Evolutionary conservation across 2,329 filamentous ascomycete genomes (phyloP).

Genomic region (Zymoseptoria tritici): DNA sequence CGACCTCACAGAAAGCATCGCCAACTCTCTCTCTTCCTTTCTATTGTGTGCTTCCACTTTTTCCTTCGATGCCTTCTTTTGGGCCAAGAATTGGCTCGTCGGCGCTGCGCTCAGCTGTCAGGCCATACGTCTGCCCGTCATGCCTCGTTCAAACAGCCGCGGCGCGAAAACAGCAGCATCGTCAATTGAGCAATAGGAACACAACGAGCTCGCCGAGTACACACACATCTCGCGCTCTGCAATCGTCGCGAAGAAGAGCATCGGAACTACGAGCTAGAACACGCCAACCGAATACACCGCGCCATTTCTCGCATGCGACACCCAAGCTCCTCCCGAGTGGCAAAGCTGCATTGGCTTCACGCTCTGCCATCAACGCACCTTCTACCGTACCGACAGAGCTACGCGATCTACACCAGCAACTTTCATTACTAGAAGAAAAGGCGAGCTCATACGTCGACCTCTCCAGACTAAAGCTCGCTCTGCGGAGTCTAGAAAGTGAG

Average conservation of each 20-base stretch:
- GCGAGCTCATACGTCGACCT: conserved; percentile 58
- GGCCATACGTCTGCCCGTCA: conserved; percentile 18
- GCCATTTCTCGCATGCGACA: neutral
- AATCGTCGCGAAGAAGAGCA: neutral
- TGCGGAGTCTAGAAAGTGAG: conserved; percentile 54
- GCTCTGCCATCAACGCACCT: conserved; percentile 47
- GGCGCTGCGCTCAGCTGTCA: neutral
- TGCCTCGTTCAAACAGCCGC: conserved; percentile 8
- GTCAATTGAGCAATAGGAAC: neutral
- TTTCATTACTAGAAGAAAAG: conserved; percentile 54
- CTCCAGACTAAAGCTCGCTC: conserved; percentile 63
- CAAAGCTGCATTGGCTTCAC: conserved; percentile 36
- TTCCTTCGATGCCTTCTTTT: neutral
- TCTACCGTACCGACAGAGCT: conserved; percentile 47
- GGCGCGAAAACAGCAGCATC: neutral
- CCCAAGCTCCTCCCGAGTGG: neutral
- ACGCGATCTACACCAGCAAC: conserved; percentile 51
- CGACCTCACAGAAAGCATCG: neutral
- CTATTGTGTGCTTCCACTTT: neutral
- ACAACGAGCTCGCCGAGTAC: neutral
- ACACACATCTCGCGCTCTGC: neutral
- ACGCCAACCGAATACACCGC: neutral
- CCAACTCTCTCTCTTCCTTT: neutral
- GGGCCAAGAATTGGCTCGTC: neutral
- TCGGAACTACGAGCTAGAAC: neutral